Percentiles rank a stretch among this genome's conserved stretches.
Conservation (phyloP, 306 rosid species). For the Malus orientalis region DNA sequence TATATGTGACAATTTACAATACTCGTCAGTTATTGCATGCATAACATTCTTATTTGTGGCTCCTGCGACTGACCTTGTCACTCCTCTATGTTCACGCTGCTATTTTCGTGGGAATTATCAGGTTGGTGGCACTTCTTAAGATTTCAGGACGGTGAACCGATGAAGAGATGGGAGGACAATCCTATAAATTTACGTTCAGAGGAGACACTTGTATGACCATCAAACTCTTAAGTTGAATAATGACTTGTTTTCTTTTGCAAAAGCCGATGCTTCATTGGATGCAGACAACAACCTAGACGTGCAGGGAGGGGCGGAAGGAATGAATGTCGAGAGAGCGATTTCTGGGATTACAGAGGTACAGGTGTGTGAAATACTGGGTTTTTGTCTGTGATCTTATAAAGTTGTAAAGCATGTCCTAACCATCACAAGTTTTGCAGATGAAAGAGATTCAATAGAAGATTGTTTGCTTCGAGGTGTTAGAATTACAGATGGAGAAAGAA, state of each 20-base stretch:
- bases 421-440: constrained; percentile 54
- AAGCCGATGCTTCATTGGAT: constrained; percentile 27
- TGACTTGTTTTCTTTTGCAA: not conserved
- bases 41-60: not conserved
- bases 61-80: not conserved
- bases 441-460: constrained; percentile 61
- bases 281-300: constrained; percentile 27
- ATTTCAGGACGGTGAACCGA: no score
- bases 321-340: constrained; percentile 55
- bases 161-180: not conserved
- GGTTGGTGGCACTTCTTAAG: no score
- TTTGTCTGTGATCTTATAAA: not conserved
- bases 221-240: not conserved
- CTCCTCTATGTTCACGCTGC: not conserved
- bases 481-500: constrained; percentile 72
- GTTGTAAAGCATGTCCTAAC: not conserved
- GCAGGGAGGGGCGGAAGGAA: constrained; percentile 44
- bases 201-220: not conserved
- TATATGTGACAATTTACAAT: not conserved
- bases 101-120: not conserved
- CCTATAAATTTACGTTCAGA: not conserved
- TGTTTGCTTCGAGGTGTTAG: constrained; percentile 50
- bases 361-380: not conserved
- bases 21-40: no score
- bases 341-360: constrained; percentile 48